phyloP scores from a whole-genome alignment of 129 eudicot genomes.

The Centella asiatica region DNA sequence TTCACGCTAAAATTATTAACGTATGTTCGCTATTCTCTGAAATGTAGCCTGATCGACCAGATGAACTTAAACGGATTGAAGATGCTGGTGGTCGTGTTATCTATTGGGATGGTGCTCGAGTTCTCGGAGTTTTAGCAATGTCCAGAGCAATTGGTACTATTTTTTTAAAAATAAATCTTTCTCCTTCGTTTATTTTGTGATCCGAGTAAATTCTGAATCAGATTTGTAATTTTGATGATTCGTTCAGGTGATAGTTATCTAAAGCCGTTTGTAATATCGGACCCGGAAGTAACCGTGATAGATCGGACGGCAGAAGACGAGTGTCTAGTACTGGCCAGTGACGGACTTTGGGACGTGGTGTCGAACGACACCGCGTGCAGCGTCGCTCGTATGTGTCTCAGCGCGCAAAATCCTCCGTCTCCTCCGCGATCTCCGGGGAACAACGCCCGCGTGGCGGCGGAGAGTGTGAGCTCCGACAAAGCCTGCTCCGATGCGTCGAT shows the following conservation, averaged over 20 bases:
- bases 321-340: conserved; percentile 79
- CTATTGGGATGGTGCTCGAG: conserved; percentile 96
- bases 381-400: conserved; percentile 84
- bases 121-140: conserved; percentile 92
- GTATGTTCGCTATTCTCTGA: neutral
- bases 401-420: conserved; percentile 34
- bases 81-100: conserved; percentile 94
- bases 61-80: conserved; percentile 66
- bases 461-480: conserved; percentile 72
- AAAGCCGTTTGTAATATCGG: conserved; percentile 88
- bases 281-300: conserved; percentile 90
- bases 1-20: too few species aligned
- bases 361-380: conserved; percentile 80
- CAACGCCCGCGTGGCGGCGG: conserved; percentile 27
- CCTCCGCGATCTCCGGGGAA: conserved; percentile 56
- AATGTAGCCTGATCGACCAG: conserved; percentile 83
- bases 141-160: conserved; percentile 91
- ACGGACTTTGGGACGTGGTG: conserved; percentile 96
- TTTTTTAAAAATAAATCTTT: neutral
- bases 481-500: conserved; percentile 92
- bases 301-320: conserved; percentile 70
- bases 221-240: too few species aligned
- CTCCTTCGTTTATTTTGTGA: neutral
- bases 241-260: conserved; percentile 66
- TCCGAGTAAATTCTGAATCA: too few species aligned